These are phyloP conservation scores for Mycena filopes DNA, from an alignment of 768 basidiomycete genomes.

Conservation along the genomic window DNA sequence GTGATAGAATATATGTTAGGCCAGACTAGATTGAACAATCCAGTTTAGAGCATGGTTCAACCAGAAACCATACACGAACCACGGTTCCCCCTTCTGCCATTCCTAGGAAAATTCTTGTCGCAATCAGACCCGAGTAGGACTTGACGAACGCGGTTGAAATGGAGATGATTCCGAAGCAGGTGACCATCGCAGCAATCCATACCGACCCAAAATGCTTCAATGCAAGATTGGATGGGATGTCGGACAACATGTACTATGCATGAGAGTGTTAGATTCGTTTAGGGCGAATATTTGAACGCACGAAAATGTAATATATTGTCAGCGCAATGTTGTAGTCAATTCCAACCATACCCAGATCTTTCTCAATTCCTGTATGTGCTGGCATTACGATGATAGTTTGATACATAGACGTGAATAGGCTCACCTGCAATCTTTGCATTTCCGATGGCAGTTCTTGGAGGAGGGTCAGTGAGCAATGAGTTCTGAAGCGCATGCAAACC, in stretches of 20 bases:
- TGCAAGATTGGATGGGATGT: slow-evolving; percentile 55
- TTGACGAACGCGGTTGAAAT: slow-evolving; percentile 53
- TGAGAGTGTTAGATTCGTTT: background rate
- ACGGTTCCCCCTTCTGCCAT: slow-evolving; percentile 55
- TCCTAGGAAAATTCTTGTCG: slow-evolving; percentile 52
- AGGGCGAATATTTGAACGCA: slow-evolving; percentile 23
- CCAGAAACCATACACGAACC: no score
- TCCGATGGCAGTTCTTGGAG: slow-evolving; percentile 39
- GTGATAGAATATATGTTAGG: slow-evolving; percentile 50
- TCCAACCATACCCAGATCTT: slow-evolving; percentile 53
- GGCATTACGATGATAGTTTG: no score
- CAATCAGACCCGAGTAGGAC: slow-evolving; percentile 46
- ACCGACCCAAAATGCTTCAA: slow-evolving; percentile 54
- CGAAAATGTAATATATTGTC: slow-evolving; percentile 54
- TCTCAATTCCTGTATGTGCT: slow-evolving; percentile 45
- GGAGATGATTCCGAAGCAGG: slow-evolving; percentile 49
- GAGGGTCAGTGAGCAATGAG: background rate
- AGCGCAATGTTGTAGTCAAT: slow-evolving; percentile 54
- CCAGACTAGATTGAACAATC: no score
- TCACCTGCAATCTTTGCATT: slow-evolving; percentile 48
- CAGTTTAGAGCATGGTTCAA: no score
- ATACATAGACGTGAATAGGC: no score
- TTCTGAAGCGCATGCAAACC: slow-evolving; percentile 35
- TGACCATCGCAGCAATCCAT: slow-evolving; percentile 50
- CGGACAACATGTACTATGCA: slow-evolving; percentile 51